Evolutionary conservation across 352 stramenopile species (phyloP), one percentile per base, ranked within the genome.

Genomic region (Chrysophaeum taylorii): DNA sequence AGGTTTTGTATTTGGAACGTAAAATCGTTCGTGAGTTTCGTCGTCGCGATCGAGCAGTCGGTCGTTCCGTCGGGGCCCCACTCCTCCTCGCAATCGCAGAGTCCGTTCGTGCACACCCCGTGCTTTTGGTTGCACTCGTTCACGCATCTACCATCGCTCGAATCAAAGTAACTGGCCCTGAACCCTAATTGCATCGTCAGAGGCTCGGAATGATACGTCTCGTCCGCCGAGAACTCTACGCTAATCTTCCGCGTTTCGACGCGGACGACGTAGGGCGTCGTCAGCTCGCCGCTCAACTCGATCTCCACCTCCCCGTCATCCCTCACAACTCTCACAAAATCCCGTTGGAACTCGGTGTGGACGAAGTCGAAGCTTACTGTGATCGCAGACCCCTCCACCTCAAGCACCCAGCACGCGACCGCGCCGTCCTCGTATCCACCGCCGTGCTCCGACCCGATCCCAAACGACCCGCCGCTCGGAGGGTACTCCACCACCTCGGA

Each of bases 1-100:
- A 66, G 9, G 2, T 36, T 36, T 2, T 31, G 18, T 9, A 66
- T 42, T 9, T 43, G 12, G 5, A 45, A 2, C 31, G 9, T 33
- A 16, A 43, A 14, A 16, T 5, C 14, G 57, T 66, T 36, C 7
- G 21, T 25, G 33, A 66, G 18, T 9, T 9, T 2, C 33, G 31
- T 25, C 33, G 45, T 36, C 33, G 31, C 12, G 7, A 66, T 45
- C 33, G 57, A 66, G 57, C 57, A 66, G 57, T 66, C 57, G 5
- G 31, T 43, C 23, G 41, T 45, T 4, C 14, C 2, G 35, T 66
- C 57, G 33, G 57, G 5, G 14, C 31, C 57, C 31, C 31, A 66
- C 5, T 7, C 31, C 35, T 42, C 57, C 2, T 16, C 18, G 36
- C 57, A 66, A 2, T 15, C 25, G 25, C 48, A 60, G 18, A 60